Conservation (phyloP, 2,329 filamentous ascomycete genomes). For the Sporothrix euskadiensis region DNA sequence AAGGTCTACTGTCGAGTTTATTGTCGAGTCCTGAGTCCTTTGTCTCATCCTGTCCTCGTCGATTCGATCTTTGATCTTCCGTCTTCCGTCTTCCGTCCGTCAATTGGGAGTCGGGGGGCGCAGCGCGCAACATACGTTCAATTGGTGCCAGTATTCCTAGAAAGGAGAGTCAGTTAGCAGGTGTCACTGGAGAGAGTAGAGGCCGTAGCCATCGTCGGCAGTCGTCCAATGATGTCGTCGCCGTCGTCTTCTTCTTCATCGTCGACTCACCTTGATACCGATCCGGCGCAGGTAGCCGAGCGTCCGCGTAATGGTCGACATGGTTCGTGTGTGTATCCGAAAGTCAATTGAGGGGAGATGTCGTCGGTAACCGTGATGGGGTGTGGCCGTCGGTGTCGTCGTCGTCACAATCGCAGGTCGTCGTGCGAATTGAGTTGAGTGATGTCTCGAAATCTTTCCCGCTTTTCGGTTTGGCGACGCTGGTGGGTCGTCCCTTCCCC, state of each 20-base stretch:
- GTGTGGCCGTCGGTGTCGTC: background rate
- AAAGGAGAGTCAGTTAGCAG: conserved; percentile 42
- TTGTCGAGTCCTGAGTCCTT: background rate
- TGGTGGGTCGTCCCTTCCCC: conserved; percentile 17
- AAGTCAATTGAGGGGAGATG: conserved; percentile 36
- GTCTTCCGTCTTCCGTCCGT: background rate
- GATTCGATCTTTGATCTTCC: conserved; percentile 22
- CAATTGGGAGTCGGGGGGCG: background rate
- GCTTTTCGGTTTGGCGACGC: conserved; percentile 20
- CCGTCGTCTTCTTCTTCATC: background rate
- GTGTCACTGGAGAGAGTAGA: background rate
- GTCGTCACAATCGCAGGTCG: background rate
- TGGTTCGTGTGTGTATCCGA: conserved; percentile 47
- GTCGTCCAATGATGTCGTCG: background rate
- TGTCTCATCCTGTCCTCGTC: background rate
- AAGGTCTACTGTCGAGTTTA: no score
- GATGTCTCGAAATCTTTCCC: conserved; percentile 6
- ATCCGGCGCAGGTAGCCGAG: conserved; percentile 83
- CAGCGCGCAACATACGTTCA: conserved; percentile 69
- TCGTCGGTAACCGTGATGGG: background rate
- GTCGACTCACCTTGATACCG: conserved; percentile 71
- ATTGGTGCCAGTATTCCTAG: conserved; percentile 89
- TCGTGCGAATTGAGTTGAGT: conserved; percentile 13
- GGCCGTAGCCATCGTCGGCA: background rate
- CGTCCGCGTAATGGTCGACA: conserved; percentile 91